A percentile compares a stretch with the other conserved stretches of the same genome.
Evolutionary conservation across 2,329 filamentous ascomycete species (phyloP).

Genomic region (Elsinoe batatas): DNA sequence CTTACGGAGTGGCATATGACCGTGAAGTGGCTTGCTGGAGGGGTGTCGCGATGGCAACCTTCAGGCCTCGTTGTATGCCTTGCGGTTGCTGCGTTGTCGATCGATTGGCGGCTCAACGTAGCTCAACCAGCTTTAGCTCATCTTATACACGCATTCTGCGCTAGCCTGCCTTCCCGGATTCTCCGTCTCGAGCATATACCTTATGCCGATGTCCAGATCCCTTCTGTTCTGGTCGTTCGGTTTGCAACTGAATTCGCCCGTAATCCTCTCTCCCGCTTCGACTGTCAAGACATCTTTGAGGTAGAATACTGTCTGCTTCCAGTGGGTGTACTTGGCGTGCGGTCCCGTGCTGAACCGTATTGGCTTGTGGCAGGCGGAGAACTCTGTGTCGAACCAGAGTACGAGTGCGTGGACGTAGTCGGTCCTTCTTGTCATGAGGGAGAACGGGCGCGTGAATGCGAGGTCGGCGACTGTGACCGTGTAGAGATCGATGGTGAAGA

Average conservation of each 20-base stretch:
- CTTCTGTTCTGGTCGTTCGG: constrained; percentile 91
- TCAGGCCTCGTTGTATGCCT: too few relatives aligned
- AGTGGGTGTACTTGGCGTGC: constrained; percentile 98
- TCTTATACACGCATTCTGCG: constrained; percentile 71
- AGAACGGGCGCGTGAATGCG: constrained; percentile 70
- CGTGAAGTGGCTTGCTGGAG: too few relatives aligned
- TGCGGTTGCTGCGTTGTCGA: neutral
- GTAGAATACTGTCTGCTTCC: constrained; percentile 99
- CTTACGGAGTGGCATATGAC: too few relatives aligned
- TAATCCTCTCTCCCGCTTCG: constrained; percentile 71
- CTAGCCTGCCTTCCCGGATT: constrained; percentile 60
- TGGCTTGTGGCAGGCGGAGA: constrained; percentile 95
- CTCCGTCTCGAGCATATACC: constrained; percentile 68
- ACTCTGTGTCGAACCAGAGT: constrained; percentile 98
- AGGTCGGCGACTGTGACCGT: constrained; percentile 76
- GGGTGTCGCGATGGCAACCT: too few relatives aligned
- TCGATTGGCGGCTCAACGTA: neutral
- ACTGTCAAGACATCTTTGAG: constrained; percentile 87
- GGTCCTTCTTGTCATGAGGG: constrained; percentile 66
- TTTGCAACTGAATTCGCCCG: constrained; percentile 65
- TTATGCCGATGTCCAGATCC: constrained; percentile 83
- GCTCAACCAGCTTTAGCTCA: constrained; percentile 33
- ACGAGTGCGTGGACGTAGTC: constrained; percentile 96
- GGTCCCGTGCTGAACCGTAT: constrained; percentile 94
- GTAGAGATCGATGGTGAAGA: constrained; percentile 89